Base-by-base conservation (phyloP, 768 basidiomycete species). In the Cystobasidium tubakii region DNA sequence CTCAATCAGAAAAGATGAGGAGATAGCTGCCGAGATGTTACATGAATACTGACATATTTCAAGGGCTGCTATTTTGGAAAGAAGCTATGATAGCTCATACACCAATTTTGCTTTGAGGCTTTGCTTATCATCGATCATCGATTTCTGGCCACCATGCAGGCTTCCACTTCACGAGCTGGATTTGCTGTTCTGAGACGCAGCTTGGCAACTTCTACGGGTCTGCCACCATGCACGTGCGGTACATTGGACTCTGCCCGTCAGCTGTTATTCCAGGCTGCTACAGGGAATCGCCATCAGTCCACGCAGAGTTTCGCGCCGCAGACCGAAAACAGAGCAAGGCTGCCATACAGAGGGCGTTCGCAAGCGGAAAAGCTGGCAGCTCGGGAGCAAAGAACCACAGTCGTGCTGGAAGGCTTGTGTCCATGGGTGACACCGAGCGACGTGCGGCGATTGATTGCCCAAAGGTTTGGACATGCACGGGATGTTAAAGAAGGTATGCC, bases 191-290 rank as follows among this genome's bases (percentile, higher is more conserved):
- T 43, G 25, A 29, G 17, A 53, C 25, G 36, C 23, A 46, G 6
- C 25, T 4, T 43, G 3, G 29, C 31, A 15, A 29, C 44, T 34
- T 17, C 44, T 12, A 31, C 43, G 19, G 53, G 43, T 12, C 66
- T 67, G 4, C 44, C 50, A 25, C 66, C 66, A 67, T 67, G 66
- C 46, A 54, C 50, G 3, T 67, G 66, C 50, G 21, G 66, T 36
- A 17, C 44, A 15, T 3, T 50, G 9, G 21, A 50, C 3, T 33
- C 21, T 21, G 10, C 19, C 6, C 63, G 43, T 9, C 66, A 43
- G 19, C 36, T 43, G 7, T 31, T 31, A n/a, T 39, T 15, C 4
- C 7, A 42, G 27, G 33, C 34, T 6, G 63, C 12, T 33, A 23
- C 57, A 62, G 57, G 9, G 6, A 62, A 4, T 17, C 13, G 21